Evolutionary conservation across 192 early-diverging fungal genomes (phyloP), one percentile per base, ranked within the genome.

Genomic region (Coemansia umbellata): DNA sequence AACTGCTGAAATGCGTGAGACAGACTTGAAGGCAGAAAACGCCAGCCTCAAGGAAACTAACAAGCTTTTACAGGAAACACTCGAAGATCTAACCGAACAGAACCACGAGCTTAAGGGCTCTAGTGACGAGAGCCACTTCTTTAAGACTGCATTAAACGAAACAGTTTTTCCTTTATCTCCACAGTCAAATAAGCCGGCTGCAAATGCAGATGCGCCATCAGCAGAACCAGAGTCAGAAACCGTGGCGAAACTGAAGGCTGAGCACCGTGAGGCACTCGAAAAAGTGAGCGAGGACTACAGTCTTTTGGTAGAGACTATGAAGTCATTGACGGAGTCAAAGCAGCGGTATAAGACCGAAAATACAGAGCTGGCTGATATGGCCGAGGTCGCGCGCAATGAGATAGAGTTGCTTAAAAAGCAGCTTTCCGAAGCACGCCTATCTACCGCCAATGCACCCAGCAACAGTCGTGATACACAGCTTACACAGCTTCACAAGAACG

Each of bases 61-160:
- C n/a, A 26, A 30, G 30, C 36, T 42, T 40, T 50, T 69, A 19
- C 43, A 54, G 6, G 63, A 66, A 28, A 32, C 62, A 1, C 41
- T 73, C 1, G 63, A 66, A 27, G 53, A 49, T 15, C 39, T 71
- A 28, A 64, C 51, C 0, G 69, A 64, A 42, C 54, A 41, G 30
- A 71, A 71, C 37, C 55, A 37, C 8, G 61, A 60, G 28, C 47
- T 71, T 13, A 72, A 66, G 22, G 37, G 55, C 15, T 22, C 50
- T 17, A 44, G 44, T 26, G 49, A 67, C 27, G 65, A 67, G 28
- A 67, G 65, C 37, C 31, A 42, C 7, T 31, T 60, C 11, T 67
- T 67, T 31, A 35, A 35, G 31, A 67, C 65, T 0, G 65, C 65
- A 5, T 30, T 67, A 10, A 50, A 43, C 47, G 65, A 54, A 35